Base-by-base conservation (phyloP, 345 rosid genomes). In the Rhodamnia argentea region DNA sequence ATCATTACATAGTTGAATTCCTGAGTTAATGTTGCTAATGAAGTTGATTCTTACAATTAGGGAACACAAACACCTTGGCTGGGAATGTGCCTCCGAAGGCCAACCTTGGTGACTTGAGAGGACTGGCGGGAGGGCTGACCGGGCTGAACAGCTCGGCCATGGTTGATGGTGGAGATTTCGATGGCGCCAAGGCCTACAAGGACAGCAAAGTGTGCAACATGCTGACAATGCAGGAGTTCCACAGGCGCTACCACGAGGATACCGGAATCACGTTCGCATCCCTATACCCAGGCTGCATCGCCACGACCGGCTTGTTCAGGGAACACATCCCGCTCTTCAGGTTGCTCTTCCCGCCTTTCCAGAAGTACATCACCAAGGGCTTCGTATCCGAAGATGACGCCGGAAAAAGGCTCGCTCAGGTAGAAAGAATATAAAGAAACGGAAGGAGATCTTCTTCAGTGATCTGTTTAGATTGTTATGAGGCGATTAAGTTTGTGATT, bases 1-100 rank as follows among this genome's bases (percentile, higher is more conserved):
- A 27, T 52, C 84, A 52, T n/a, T 52, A 10, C 5, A 11, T 37
- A 9, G 26, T 70, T 70, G 47, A 32, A 37, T 37, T 37, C 47
- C 18, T 70, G 81, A 37, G 26, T 18, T 37, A 18, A 70, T 37
- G 81, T 70, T 37, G 81, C 81, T 70, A 37, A 70, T 70, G 81
- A 70, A 75, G 53, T 42, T n/a, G 83, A 52, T 86, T 86, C 7
- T 26, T 53, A 18, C 47, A 56, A 83, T 26, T 22, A 96, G 99
- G 99, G 57, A 97, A 97, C 91, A 95, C 99, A 8, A 96, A 97
- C 87, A 97, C 99, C 5, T 90, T 97, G 95, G 99, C 98, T 9
- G 99, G 99, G 7, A 97, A 97, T 88, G 98, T 97, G n/a, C 99
- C 99, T 44, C 99, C 99, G 0, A 97, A 95, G 92, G 99, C 99